Percentiles rank a stretch among this genome's conserved stretches.
Conservation (phyloP, 1,139 yeast species). For the Sugiyamaella pinicola region DNA sequence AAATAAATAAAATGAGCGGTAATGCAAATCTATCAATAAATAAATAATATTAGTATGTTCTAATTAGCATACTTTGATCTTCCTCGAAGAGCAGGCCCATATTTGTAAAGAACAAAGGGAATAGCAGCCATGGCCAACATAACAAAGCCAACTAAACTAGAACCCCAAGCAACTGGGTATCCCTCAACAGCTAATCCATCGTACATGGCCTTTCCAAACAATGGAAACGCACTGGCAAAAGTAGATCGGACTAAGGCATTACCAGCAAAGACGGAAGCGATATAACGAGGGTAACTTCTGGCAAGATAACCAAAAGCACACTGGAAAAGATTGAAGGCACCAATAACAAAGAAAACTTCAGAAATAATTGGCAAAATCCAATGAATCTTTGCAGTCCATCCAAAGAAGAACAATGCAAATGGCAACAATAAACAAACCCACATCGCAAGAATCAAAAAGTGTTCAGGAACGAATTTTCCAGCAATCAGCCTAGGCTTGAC, state of each 20-base stretch:
- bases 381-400: conserved; percentile 66
- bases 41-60: not conserved
- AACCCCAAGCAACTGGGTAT: conserved; percentile 62
- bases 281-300: conserved; percentile 69
- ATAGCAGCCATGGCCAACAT: conserved; percentile 49
- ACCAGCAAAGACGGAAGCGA: conserved; percentile 61
- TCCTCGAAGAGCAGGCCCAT: conserved; percentile 57
- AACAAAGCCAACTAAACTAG: conserved; percentile 51
- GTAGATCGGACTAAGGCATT: conserved; percentile 53
- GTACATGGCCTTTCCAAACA: conserved; percentile 55
- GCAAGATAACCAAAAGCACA: conserved; percentile 70
- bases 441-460: conserved; percentile 26
- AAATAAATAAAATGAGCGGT: not conserved
- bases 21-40: conserved; percentile 12
- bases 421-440: conserved; percentile 58
- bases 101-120: conserved; percentile 58
- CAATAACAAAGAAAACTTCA: conserved; percentile 75
- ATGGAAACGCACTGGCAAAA: conserved; percentile 59
- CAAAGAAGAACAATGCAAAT: conserved; percentile 51
- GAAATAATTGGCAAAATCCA: conserved; percentile 84
- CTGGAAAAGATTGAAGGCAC: conserved; percentile 72
- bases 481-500: conserved; percentile 21
- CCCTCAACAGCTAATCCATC: conserved; percentile 47
- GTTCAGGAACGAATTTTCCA: conserved; percentile 25
- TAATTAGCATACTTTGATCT: conserved; percentile 36